These are phyloP conservation scores for Annona cherimola DNA, from an alignment of 164 flowering plant species.

Conservation along the genomic window DNA sequence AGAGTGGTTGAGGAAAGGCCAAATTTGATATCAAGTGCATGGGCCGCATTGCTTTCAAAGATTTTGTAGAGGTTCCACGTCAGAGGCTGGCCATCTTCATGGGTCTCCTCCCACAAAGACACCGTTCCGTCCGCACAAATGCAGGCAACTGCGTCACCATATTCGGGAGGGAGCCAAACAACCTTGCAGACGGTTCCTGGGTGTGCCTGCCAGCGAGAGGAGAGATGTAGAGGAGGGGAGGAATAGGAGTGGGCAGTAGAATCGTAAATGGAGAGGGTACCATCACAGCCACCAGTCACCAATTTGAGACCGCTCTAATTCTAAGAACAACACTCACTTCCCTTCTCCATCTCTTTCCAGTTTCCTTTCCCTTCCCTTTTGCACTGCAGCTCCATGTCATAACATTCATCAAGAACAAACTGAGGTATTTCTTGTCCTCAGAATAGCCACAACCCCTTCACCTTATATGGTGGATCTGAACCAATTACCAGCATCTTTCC, in stretches of 20 bases:
- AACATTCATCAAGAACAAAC: conserved; percentile 74
- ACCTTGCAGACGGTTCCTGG: conserved; percentile 50
- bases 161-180: conserved; percentile 86
- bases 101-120: conserved; percentile 82
- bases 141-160: conserved; percentile 88
- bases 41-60: conserved; percentile 38
- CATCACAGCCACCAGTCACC: conserved; percentile 67
- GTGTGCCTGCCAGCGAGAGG: conserved; percentile 49
- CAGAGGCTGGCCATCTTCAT: conserved; percentile 48
- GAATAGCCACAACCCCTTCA: conserved; percentile 96
- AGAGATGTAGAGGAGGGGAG: conserved; percentile 31
- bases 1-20: conserved; percentile 46
- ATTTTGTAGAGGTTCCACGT: conserved; percentile 67
- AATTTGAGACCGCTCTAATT: conserved; percentile 67
- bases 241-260: conserved; percentile 45
- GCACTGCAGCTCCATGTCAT: conserved; percentile 89
- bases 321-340: conserved; percentile 72
- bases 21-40: conserved; percentile 66
- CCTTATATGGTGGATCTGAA: conserved; percentile 68
- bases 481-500: conserved; percentile 92
- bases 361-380: conserved; percentile 50
- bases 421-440: conserved; percentile 80
- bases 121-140: conserved; percentile 58
- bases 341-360: conserved; percentile 53
- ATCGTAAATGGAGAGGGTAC: conserved; percentile 65